These are phyloP conservation scores for Solanum microdontum DNA, from an alignment of 257 asterid genomes.

Conservation along the genomic window DNA sequence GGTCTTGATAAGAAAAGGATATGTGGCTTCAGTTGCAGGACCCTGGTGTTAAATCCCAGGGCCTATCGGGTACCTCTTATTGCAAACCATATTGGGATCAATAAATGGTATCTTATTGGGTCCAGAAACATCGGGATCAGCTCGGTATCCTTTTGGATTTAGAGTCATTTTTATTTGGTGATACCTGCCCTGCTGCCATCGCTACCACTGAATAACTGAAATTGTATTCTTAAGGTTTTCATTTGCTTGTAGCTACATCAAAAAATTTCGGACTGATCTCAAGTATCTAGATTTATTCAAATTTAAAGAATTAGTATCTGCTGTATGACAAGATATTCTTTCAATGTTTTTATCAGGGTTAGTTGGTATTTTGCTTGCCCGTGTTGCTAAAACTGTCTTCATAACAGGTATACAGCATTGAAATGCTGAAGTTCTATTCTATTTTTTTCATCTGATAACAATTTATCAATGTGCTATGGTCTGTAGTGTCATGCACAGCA, in stretches of 20 bases:
- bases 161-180: neutral
- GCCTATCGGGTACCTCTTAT: neutral
- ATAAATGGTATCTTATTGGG: neutral
- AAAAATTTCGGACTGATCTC: neutral
- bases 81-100: neutral
- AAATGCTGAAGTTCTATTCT: neutral
- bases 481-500: neutral
- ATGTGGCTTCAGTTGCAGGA: neutral
- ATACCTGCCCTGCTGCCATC: neutral
- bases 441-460: neutral
- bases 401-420: constrained; percentile 48
- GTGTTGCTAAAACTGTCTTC: constrained; percentile 72
- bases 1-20: neutral
- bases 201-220: neutral
- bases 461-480: neutral
- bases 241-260: neutral
- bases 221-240: neutral
- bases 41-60: neutral
- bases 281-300: neutral
- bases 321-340: constrained; percentile 9
- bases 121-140: neutral
- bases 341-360: constrained; percentile 44
- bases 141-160: neutral
- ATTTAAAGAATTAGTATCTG: neutral
- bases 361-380: constrained; percentile 85